Evolutionary conservation across 805 yeast species (phyloP).

Genomic region (Debaryomyces castellii): DNA sequence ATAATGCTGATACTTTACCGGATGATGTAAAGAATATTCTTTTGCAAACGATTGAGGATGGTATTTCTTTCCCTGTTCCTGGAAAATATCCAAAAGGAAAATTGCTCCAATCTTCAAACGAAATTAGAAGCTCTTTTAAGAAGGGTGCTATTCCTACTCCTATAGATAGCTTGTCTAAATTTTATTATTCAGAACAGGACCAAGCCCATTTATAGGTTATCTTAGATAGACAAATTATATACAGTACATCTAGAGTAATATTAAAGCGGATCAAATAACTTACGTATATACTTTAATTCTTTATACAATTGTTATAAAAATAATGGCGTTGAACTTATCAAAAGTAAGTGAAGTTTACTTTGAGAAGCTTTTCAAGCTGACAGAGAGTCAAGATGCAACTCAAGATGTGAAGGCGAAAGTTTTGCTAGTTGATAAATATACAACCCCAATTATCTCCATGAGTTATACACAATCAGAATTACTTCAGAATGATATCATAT

Average conservation of each 20-base stretch:
- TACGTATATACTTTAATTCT: neutral
- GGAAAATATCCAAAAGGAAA: slow-evolving; percentile 50
- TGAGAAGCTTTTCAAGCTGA: slow-evolving; percentile 23
- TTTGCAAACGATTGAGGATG: slow-evolving; percentile 13
- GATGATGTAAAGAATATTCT: neutral
- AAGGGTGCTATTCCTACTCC: slow-evolving; percentile 68
- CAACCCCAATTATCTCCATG: slow-evolving; percentile 85
- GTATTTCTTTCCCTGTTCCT: slow-evolving; percentile 28
- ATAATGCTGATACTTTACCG: neutral
- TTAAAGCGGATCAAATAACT: neutral
- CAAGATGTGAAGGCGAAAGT: slow-evolving; percentile 56
- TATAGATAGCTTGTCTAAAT: slow-evolving; percentile 21
- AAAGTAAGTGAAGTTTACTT: slow-evolving; percentile 31
- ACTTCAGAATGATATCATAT: slow-evolving; percentile 77
- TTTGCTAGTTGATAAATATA: slow-evolving; percentile 71
- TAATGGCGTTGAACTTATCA: slow-evolving; percentile 26
- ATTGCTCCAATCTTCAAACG: slow-evolving; percentile 43
- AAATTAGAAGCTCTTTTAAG: slow-evolving; percentile 54
- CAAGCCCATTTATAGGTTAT: slow-evolving; percentile 15
- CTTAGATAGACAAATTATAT: slow-evolving; percentile 3
- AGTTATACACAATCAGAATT: slow-evolving; percentile 85
- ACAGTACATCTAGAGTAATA: slow-evolving; percentile 2
- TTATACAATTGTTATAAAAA: neutral
- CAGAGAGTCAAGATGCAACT: slow-evolving; percentile 13
- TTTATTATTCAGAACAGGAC: slow-evolving; percentile 22